phyloP scores from a whole-genome alignment of 192 early-diverging fungal genomes.

The Chytriomyces sp. region DNA sequence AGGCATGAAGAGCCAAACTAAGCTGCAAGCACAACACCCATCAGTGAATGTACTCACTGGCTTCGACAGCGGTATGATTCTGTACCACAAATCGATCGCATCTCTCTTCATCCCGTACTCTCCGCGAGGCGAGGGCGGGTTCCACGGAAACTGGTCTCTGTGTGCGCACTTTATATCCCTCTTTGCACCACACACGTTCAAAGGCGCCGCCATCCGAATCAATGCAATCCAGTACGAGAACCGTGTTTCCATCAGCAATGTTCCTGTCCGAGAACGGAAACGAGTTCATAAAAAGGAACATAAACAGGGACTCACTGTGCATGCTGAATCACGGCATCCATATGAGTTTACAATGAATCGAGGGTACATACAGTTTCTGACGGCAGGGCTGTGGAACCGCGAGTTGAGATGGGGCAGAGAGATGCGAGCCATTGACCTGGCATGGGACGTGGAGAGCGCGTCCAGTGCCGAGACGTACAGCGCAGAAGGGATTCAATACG shows the following conservation, averaged over 20 bases:
- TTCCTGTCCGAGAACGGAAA: not conserved
- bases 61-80: slow-evolving; percentile 42
- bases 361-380: slow-evolving; percentile 28
- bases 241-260: slow-evolving; percentile 29
- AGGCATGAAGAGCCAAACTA: slow-evolving; percentile 24
- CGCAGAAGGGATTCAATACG: not conserved
- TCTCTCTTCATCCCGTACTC: slow-evolving; percentile 40
- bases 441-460: slow-evolving; percentile 21
- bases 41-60: slow-evolving; percentile 24
- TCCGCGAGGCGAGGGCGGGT: slow-evolving; percentile 41
- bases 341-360: slow-evolving; percentile 42
- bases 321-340: slow-evolving; percentile 38
- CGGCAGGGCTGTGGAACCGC: slow-evolving; percentile 13
- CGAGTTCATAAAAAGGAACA: not conserved
- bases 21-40: not conserved
- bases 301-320: slow-evolving; percentile 16
- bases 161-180: slow-evolving; percentile 42
- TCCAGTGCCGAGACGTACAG: not conserved
- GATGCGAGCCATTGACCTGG: slow-evolving; percentile 20
- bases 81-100: slow-evolving; percentile 41
- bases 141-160: slow-evolving; percentile 40
- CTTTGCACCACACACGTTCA: slow-evolving; percentile 35
- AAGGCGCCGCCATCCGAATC: slow-evolving; percentile 28
- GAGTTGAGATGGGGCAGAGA: slow-evolving; percentile 36
- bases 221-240: slow-evolving; percentile 37